Percentiles rank a stretch among this genome's conserved stretches.
Evolutionary conservation across 805 yeast genomes (phyloP).

Genomic region (Ogataea chonburiensis): DNA sequence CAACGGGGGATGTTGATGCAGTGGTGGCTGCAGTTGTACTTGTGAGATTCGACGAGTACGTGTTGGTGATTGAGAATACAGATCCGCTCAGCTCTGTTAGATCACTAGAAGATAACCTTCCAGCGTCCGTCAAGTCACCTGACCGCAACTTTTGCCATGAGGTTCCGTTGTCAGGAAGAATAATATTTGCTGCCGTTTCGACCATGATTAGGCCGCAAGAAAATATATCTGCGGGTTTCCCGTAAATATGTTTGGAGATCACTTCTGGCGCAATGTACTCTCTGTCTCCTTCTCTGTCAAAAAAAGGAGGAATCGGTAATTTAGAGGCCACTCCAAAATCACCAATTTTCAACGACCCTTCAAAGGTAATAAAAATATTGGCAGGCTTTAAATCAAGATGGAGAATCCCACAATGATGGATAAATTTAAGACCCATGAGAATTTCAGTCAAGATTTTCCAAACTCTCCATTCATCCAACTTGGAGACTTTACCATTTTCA

Average conservation of each 20-base stretch:
- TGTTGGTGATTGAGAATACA: slow-evolving; percentile 21
- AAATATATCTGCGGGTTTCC: slow-evolving; percentile 91
- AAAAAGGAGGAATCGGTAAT: slow-evolving; percentile 65
- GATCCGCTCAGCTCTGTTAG: slow-evolving; percentile 37
- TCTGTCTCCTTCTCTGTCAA: slow-evolving; percentile 95
- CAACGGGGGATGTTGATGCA: slow-evolving; percentile 14
- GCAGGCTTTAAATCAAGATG: slow-evolving; percentile 96
- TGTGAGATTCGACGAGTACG: slow-evolving; percentile 23
- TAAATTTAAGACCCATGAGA: slow-evolving; percentile 71
- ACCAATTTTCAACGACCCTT: slow-evolving; percentile 90
- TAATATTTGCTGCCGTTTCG: slow-evolving; percentile 93
- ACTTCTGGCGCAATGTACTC: slow-evolving; percentile 98
- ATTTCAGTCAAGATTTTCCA: slow-evolving; percentile 94
- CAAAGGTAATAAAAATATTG: slow-evolving; percentile 89
- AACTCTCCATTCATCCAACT: slow-evolving; percentile 93
- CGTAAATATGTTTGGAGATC: slow-evolving; percentile 75
- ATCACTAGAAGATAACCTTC: slow-evolving; percentile 74
- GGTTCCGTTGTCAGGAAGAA: slow-evolving; percentile 91
- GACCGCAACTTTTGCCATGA: slow-evolving; percentile 96
- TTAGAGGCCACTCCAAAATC: slow-evolving; percentile 94
- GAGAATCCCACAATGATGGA: slow-evolving; percentile 72
- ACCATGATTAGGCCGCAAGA: slow-evolving; percentile 92
- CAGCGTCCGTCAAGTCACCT: slow-evolving; percentile 95
- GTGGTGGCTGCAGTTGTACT: slow-evolving; percentile 16
- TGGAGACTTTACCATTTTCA: slow-evolving; percentile 71